phyloP scores from a whole-genome alignment of 1,284 basidiomycete genomes.

The Trametes versicolor region DNA sequence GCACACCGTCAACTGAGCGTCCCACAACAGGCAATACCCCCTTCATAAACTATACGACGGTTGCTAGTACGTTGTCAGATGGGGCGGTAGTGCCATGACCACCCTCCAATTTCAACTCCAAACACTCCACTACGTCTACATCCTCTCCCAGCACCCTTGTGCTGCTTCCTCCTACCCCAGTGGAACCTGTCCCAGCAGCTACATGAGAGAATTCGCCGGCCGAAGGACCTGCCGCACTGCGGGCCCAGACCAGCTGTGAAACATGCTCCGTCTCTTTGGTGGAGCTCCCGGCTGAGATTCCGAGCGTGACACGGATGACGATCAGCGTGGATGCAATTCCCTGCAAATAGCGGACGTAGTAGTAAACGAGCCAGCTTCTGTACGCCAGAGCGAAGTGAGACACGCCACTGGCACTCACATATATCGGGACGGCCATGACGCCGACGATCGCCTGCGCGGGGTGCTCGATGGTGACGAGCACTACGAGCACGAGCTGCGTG shows the following conservation, averaged over 20 bases:
- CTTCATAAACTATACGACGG: too few relatives aligned
- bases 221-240: background rate
- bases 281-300: slow-evolving; percentile 20
- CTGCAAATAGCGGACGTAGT: slow-evolving; percentile 12
- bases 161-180: background rate
- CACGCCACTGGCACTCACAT: slow-evolving; percentile 47
- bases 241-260: background rate
- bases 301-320: slow-evolving; percentile 32
- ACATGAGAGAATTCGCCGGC: background rate
- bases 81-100: too few relatives aligned
- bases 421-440: slow-evolving; percentile 52
- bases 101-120: too few relatives aligned
- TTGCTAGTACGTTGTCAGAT: too few relatives aligned
- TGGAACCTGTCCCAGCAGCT: background rate
- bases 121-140: background rate
- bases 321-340: slow-evolving; percentile 36
- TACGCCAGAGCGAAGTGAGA: too few relatives aligned
- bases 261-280: background rate
- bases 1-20: too few relatives aligned
- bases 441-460: slow-evolving; percentile 48
- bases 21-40: too few relatives aligned
- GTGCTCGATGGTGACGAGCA: slow-evolving; percentile 46
- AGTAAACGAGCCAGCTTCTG: too few relatives aligned
- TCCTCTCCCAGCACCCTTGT: slow-evolving; percentile 5
- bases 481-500: slow-evolving; percentile 51